phyloP scores from a whole-genome alignment of 345 rosid genomes.

The Tarenaya hassleriana region DNA sequence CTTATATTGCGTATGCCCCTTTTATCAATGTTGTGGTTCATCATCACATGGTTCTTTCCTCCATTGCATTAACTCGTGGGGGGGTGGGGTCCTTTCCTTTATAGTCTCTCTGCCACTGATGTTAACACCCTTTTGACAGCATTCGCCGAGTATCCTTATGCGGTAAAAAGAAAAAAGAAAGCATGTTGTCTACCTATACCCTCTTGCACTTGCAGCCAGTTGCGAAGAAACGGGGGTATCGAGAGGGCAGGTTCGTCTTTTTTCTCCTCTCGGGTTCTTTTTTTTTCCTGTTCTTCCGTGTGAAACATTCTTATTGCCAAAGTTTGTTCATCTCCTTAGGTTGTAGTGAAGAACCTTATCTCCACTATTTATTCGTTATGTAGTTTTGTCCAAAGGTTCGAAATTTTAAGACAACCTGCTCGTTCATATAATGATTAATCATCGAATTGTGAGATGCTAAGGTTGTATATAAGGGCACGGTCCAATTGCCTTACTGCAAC shows the following conservation, averaged over 20 bases:
- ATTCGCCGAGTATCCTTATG: constrained; percentile 20
- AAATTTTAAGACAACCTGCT: no score
- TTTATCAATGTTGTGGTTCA: constrained; percentile 41
- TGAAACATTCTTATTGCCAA: constrained; percentile 17
- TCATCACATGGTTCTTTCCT: constrained; percentile 56
- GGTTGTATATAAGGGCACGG: no score
- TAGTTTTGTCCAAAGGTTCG: no score
- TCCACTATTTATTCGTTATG: constrained; percentile 9
- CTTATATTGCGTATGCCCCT: constrained; percentile 48
- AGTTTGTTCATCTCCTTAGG: constrained; percentile 21
- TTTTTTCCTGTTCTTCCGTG: constrained; percentile 13
- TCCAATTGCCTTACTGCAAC: no score
- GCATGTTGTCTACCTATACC: constrained; percentile 1
- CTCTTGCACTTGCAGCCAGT: constrained; percentile 10
- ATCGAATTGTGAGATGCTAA: no score
- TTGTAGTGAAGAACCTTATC: constrained; percentile 22
- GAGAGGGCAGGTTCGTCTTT: constrained; percentile 12
- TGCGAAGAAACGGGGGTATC: constrained; percentile 11
- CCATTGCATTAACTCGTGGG: constrained; percentile 58
- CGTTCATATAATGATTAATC: no score
- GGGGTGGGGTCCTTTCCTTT: no score
- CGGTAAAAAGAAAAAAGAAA: constrained; percentile 11
- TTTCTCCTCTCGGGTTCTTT: neutral
- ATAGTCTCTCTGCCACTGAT: constrained; percentile 48
- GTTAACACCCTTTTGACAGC: constrained; percentile 34